phyloP scores from a whole-genome alignment of 2,329 filamentous ascomycete species.

The Clarireedia hainanense region DNA sequence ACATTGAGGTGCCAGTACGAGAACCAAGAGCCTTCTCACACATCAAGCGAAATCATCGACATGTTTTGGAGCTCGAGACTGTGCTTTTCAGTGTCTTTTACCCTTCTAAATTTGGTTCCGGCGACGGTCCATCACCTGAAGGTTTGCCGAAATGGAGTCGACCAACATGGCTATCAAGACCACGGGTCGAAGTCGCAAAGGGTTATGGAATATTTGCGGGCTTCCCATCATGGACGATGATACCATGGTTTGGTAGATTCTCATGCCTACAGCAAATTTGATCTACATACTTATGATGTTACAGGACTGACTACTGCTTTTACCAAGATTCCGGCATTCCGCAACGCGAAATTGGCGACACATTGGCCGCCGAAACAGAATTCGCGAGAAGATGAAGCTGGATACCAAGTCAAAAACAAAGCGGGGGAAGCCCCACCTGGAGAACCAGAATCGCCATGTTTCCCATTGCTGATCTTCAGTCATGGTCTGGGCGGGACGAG shows the following conservation, averaged over 20 bases:
- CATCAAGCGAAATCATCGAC: conserved; percentile 39
- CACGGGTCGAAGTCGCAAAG: conserved; percentile 45
- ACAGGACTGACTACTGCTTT: conserved; percentile 46
- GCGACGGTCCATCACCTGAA: conserved; percentile 31
- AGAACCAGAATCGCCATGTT: conserved; percentile 37
- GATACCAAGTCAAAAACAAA: conserved; percentile 34
- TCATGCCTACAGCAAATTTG: background rate
- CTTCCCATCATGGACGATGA: conserved; percentile 39
- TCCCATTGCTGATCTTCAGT: conserved; percentile 58
- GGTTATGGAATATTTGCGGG: conserved; percentile 57
- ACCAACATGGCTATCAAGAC: conserved; percentile 55
- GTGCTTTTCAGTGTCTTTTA: conserved; percentile 61
- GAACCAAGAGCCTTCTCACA: conserved; percentile 40
- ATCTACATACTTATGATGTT: background rate
- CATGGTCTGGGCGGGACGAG: conserved; percentile 58
- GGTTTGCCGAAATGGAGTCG: conserved; percentile 40
- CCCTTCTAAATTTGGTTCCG: conserved; percentile 42
- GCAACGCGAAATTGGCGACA: conserved; percentile 50
- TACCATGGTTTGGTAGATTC: conserved; percentile 30
- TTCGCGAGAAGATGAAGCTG: conserved; percentile 28
- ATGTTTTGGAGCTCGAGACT: conserved; percentile 46
- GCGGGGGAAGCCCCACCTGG: conserved; percentile 33
- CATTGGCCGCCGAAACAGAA: conserved; percentile 42
- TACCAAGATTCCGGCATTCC: conserved; percentile 56
- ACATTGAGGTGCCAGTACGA: conserved; percentile 44